Evolutionary conservation across 345 rosid species (phyloP), one percentile per base, ranked within the genome.

Genomic region (Hibiscus tridactylites): DNA sequence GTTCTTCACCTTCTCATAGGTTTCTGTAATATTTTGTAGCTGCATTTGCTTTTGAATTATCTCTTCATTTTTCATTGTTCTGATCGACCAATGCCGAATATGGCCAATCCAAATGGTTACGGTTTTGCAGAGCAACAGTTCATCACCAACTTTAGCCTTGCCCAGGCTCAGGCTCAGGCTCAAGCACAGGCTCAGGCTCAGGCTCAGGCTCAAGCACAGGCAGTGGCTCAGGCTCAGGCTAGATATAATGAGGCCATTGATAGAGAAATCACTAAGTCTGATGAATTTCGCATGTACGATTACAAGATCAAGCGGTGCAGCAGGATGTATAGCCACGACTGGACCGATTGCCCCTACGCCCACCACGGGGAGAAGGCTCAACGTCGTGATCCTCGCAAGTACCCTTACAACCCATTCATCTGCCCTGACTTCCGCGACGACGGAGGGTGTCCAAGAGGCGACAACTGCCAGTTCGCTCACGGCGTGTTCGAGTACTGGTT

Each of bases 401-500:
- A 83, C 73, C 79, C 73, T 24, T 94, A 94, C 83, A 74, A 80
- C 19, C 88, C 94, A 29, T 77, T 87, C 2, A 86, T 89, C 26
- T 94, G 98, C 76, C 88, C 91, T 0, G 89, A 90, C 46, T 93
- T 87, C 69, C 86, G 95, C 37, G 37, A 33, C 0, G 78, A 81
- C 69, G 93, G 95, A 1, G 76, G 68, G 7, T 92, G 97, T 60
- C 78, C 54, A 61, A 83, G 81, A 21, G 97, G 97, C 0, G 93
- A 90, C 65, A 11, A 81, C 0, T 91, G 97, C 58, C 90, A 88
- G 47, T 84, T 79, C 12, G 91, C 93, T 3, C 97, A 91, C 62
- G 97, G 95, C 6, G 93, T 89, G 1, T 91, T 91, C 73, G 97
- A 91, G 74, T 91, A 86, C 74, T 91, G 97, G 97, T 90, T 91